Base-by-base conservation (phyloP, 805 yeast species). In the Zygosaccharomyces pseudorouxii region DNA sequence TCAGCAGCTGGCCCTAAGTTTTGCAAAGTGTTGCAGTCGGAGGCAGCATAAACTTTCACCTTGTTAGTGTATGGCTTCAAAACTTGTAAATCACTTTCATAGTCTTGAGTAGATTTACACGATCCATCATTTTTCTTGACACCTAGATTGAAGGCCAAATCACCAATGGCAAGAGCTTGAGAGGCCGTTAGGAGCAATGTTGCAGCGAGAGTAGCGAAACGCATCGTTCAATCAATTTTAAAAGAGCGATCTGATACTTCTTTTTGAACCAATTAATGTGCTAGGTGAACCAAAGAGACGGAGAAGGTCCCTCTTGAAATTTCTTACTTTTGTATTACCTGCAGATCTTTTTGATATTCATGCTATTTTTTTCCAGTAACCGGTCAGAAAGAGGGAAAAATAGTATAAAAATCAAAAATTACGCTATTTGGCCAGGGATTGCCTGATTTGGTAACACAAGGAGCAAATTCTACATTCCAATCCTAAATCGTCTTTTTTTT, bases 1-100 rank as follows among this genome's bases (percentile, higher is more conserved):
- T 84, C 90, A 47, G 87, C 89, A 53, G 88, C 96, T 41, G 97
- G 96, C 48, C 89, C 96, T 56, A 92, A 73, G 62, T 75, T 75
- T 71, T 84, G 79, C 64, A 92, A 76, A 50, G 97, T 86, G 78
- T 89, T 83, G 77, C 97, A 92, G 70, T 88, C 95, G n/a, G 95
- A 83, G 42, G 86, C 89, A 27, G 97, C 93, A 67, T 89, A 92
- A 33, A 92, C 86, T 71, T 90, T 87, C 59, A 92, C 80, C 44
- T 78, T 77, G 53, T 72, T 71, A 36, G 93, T 71, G 72, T 86
- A 80, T 41, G 73, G 58, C 45, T 79, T 71, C 57, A 92, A 71
- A 31, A 73, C 67, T 20, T 74, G 73, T 57, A 92, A 76, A 65
- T 90, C 97, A 42, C 70, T 57, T 59, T 75, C 76, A 71, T 81